These are phyloP conservation scores for Podospora tetraspora DNA, from an alignment of 495 filamentous ascomycete species.

Conservation along the genomic window DNA sequence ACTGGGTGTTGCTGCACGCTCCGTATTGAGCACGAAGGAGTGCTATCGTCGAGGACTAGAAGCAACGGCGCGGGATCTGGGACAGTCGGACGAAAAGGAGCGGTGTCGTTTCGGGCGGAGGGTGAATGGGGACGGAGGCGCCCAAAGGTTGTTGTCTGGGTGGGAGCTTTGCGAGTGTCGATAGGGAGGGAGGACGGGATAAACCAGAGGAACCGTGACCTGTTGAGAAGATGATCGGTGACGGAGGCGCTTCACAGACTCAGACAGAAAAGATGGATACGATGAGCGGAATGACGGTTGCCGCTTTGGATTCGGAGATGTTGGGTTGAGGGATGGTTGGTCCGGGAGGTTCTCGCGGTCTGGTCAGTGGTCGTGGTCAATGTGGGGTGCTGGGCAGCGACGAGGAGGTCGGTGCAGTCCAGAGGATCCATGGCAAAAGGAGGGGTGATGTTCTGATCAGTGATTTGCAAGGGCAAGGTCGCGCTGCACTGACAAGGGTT, in stretches of 20 bases:
- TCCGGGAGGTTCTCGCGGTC: slow-evolving; percentile 4
- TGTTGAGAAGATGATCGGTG: not conserved
- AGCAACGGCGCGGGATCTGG: not conserved
- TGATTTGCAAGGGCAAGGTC: slow-evolving; percentile 18
- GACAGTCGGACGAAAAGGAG: not conserved
- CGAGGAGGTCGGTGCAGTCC: slow-evolving; percentile 5
- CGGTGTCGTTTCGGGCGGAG: not conserved
- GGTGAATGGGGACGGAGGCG: not conserved
- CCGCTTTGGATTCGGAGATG: slow-evolving; percentile 12
- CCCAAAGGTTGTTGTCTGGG: not conserved
- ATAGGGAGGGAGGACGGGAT: not conserved
- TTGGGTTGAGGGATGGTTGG: slow-evolving; percentile 10
- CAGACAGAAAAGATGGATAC: not conserved
- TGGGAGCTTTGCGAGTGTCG: not conserved
- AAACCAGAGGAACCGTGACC: not conserved
- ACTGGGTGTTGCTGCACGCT: not conserved
- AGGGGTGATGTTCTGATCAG: slow-evolving; percentile 19
- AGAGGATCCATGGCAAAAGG: slow-evolving; percentile 18
- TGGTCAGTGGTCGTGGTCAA: slow-evolving; percentile 18
- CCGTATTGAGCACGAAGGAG: not conserved
- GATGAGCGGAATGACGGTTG: not conserved
- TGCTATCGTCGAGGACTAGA: not conserved
- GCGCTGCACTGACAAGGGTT: slow-evolving; percentile 7
- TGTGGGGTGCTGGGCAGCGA: slow-evolving; percentile 23
- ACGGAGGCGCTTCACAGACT: not conserved